Percentiles rank a stretch among this genome's conserved stretches.
These are phyloP conservation scores for Pseudogymnoascus sp. DNA, from an alignment of 2,329 filamentous ascomycete genomes.

Conservation along the genomic window DNA sequence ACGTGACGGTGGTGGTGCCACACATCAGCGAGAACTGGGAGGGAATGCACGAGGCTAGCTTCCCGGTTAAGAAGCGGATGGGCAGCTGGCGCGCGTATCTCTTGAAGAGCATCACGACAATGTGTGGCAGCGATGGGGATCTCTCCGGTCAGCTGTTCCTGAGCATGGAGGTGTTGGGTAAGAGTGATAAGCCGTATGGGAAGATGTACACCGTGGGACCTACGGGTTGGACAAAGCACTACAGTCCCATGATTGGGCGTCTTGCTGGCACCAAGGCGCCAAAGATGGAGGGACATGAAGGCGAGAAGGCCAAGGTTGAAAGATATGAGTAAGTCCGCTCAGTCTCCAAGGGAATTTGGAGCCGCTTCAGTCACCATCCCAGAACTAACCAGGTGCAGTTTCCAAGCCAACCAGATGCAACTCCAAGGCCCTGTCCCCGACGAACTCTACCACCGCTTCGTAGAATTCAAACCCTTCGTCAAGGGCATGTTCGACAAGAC, in stretches of 20 bases:
- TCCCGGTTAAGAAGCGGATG: slow-evolving; percentile 71
- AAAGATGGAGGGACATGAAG: slow-evolving; percentile 44
- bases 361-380: neutral
- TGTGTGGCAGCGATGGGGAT: slow-evolving; percentile 52
- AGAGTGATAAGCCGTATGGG: slow-evolving; percentile 59
- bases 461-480: slow-evolving; percentile 87
- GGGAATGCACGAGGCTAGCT: slow-evolving; percentile 56
- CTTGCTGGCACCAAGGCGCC: slow-evolving; percentile 65
- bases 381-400: slow-evolving; percentile 43
- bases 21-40: slow-evolving; percentile 57
- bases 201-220: slow-evolving; percentile 75
- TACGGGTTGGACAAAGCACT: slow-evolving; percentile 70
- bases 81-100: slow-evolving; percentile 83
- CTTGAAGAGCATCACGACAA: slow-evolving; percentile 58
- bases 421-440: slow-evolving; percentile 73
- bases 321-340: slow-evolving; percentile 62
- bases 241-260: slow-evolving; percentile 79
- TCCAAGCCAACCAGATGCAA: slow-evolving; percentile 89
- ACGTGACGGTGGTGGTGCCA: slow-evolving; percentile 63
- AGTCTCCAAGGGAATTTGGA: neutral
- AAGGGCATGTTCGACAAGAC: slow-evolving; percentile 77
- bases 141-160: slow-evolving; percentile 65
- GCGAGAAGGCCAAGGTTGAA: slow-evolving; percentile 46
- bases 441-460: slow-evolving; percentile 80
- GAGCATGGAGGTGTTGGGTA: slow-evolving; percentile 70